These are phyloP conservation scores for Vanrija pseudolonga DNA, from an alignment of 1,284 basidiomycete species.

Conservation along the genomic window DNA sequence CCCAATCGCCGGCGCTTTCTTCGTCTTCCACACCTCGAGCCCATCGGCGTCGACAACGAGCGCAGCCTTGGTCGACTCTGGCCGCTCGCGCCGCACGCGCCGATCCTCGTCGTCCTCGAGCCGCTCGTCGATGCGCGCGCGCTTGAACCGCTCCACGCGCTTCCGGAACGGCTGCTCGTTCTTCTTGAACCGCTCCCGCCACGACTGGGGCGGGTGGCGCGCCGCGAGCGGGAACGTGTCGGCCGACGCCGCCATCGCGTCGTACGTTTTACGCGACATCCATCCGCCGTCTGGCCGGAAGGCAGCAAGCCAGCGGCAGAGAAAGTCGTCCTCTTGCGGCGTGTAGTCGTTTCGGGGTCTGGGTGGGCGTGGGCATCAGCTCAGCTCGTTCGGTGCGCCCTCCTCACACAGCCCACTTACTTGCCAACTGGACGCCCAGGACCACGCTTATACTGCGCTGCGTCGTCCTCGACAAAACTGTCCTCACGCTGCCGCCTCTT, in stretches of 20 bases:
- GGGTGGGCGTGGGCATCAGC: not conserved
- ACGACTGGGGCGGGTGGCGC: slow-evolving; percentile 38
- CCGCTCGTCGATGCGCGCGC: slow-evolving; percentile 19
- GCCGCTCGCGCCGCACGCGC: slow-evolving; percentile 10
- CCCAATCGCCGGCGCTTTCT: not conserved
- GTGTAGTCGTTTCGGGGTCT: slow-evolving; percentile 41
- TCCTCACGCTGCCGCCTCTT: slow-evolving; percentile 7
- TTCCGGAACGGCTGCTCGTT: slow-evolving; percentile 19
- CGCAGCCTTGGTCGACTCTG: slow-evolving; percentile 3
- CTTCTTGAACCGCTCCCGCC: slow-evolving; percentile 46
- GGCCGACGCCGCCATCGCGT: slow-evolving; percentile 19
- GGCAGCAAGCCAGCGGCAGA: slow-evolving; percentile 38
- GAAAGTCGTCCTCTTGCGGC: slow-evolving; percentile 40
- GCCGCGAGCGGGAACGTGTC: slow-evolving; percentile 20
- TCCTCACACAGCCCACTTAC: slow-evolving; percentile 19
- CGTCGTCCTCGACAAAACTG: slow-evolving; percentile 25
- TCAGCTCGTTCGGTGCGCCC: not conserved
- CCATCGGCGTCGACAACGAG: not conserved
- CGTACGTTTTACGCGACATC: slow-evolving; percentile 37
- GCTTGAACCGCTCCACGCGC: slow-evolving; percentile 18
- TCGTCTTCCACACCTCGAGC: not conserved
- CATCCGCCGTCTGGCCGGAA: slow-evolving; percentile 29
- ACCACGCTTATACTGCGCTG: slow-evolving; percentile 16
- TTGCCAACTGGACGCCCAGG: slow-evolving; percentile 37
- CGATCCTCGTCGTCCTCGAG: slow-evolving; percentile 30